phyloP scores from a whole-genome alignment of 1,284 basidiomycete genomes.

The Austroboletus rostrupii region DNA sequence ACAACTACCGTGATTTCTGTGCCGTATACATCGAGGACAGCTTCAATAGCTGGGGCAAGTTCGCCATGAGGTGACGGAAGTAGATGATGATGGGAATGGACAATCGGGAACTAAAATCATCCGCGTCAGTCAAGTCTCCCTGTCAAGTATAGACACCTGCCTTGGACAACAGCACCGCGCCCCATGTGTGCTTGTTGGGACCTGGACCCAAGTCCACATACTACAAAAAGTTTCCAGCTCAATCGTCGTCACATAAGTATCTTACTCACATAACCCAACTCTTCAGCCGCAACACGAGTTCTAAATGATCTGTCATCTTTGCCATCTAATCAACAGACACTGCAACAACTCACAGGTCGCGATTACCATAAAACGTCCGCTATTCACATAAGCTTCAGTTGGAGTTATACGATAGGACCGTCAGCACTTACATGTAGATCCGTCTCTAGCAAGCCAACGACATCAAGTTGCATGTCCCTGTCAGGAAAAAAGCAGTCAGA shows the following conservation, averaged over 20 bases:
- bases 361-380: constrained; percentile 85
- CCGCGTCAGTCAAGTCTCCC: neutral
- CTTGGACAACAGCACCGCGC: constrained; percentile 80
- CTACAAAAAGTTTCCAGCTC: constrained; percentile 34
- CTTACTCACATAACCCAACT: constrained; percentile 73
- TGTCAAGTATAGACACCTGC: constrained; percentile 29
- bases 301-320: constrained; percentile 34
- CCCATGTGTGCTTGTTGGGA: constrained; percentile 91
- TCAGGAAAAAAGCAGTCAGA: constrained; percentile 1
- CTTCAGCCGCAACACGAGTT: constrained; percentile 73
- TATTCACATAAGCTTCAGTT: constrained; percentile 30
- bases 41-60: constrained; percentile 89
- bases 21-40: constrained; percentile 82
- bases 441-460: constrained; percentile 83
- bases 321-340: neutral
- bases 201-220: constrained; percentile 83
- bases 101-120: constrained; percentile 77
- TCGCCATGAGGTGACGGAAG: constrained; percentile 87
- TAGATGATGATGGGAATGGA: constrained; percentile 86
- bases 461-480: constrained; percentile 79
- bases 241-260: neutral
- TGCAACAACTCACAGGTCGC: constrained; percentile 64
- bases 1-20: constrained; percentile 80
- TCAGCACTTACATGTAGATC: constrained; percentile 69
- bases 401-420: neutral